Base-by-base conservation (phyloP, 108 stramenopile genomes). In the Aurantiochytrium sp. region DNA sequence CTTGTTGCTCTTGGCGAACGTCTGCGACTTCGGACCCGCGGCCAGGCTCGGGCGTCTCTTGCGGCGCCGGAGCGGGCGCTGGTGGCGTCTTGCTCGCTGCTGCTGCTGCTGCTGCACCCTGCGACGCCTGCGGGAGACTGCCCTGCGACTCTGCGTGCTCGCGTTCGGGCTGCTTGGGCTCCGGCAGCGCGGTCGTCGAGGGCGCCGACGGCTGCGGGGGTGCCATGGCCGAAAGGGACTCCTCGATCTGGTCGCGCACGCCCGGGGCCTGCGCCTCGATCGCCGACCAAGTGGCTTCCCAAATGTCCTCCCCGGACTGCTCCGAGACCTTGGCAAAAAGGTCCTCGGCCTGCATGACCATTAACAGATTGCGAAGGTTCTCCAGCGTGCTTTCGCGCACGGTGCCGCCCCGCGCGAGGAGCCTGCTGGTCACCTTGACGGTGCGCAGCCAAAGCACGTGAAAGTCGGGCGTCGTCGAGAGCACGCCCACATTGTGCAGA, bases 321-420 rank as follows among this genome's bases (percentile, higher is more conserved):
- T 48, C 45, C 45, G 73, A 81, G 24, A 81, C 42, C 73, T 2
- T 81, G 12, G 12, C 36, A 81, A 81, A 81, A 2, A 81, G 73
- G 1, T 48, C 39, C 30, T 81, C 73, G 30, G 42, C 73, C 45
- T 81, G 73, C 73, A 81, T 81, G n/a, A 81, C 73, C 73, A 81
- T 81, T 5, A 81, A 30, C 10, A 81, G 73, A 24, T 81, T 81
- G n/a, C 45, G 39, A 6, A 81, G 32, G 73, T 48, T 81, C 45
- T 81, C 73, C 1, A 81, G 73, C n/a, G 73, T 81, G 42, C 42
- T 48, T 30, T 81, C 73, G n/a, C 73, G 73, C 21, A 81, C 45
- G 12, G 39, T 81, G 6, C 30, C 73, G 42, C 27, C 45, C n/a
- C 39, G 12, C 17, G 39, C 27, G 12, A 81, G 45, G 6, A 24